Evolutionary conservation across 2,329 filamentous ascomycete genomes (phyloP).

Genomic region (Colletotrichum spinosum): DNA sequence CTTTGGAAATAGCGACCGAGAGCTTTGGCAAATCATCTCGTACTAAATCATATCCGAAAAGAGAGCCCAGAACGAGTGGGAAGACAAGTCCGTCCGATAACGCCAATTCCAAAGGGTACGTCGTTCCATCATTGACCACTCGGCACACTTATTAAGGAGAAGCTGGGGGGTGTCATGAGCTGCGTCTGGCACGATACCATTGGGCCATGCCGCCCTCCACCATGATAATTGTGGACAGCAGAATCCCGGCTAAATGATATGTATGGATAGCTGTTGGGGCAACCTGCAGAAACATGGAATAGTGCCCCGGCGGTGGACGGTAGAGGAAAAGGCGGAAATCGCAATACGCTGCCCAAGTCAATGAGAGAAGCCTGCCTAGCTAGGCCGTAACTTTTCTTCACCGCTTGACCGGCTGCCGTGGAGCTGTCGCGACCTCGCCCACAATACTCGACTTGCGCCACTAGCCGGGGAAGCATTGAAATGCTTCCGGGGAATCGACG

Average conservation of each 20-base stretch:
- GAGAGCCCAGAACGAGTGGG: conserved; percentile 15
- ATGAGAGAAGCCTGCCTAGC: conserved; percentile 5
- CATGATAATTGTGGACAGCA: conserved; percentile 28
- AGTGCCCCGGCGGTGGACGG: conserved; percentile 20
- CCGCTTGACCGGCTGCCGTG: conserved; percentile 17
- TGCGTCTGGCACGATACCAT: conserved; percentile 32
- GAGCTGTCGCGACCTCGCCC: conserved; percentile 1
- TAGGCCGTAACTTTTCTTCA: conserved; percentile 31
- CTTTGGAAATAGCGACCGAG: neutral
- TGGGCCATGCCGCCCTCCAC: conserved; percentile 23
- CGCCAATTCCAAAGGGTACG: conserved; percentile 24
- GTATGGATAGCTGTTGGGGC: conserved; percentile 29
- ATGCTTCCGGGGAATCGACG: too few species aligned
- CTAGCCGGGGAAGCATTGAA: too few species aligned
- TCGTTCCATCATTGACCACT: conserved; percentile 35
- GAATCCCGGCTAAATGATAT: conserved; percentile 35
- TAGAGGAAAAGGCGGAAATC: conserved; percentile 17
- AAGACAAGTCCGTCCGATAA: conserved; percentile 30
- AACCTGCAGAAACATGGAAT: conserved; percentile 24
- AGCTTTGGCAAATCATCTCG: conserved; percentile 33
- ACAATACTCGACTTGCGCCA: too few species aligned
- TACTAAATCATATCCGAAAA: neutral
- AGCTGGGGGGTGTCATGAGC: conserved; percentile 38
- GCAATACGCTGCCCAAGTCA: conserved; percentile 15
- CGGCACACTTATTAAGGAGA: conserved; percentile 40